phyloP scores from a whole-genome alignment of 768 basidiomycete genomes.

The Psilocybe cubensis region DNA sequence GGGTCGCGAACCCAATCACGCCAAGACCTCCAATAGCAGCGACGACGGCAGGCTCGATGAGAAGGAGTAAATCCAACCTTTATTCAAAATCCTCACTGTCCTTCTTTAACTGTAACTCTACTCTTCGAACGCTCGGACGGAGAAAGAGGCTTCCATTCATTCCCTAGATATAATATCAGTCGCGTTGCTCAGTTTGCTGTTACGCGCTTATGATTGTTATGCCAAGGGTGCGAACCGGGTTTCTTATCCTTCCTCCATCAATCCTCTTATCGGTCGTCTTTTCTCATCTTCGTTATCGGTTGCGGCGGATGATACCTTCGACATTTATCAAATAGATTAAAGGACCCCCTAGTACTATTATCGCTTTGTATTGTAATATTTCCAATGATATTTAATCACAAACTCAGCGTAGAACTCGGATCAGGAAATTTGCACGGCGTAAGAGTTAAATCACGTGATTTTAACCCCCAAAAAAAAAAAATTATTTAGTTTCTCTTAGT shows the following conservation, averaged over 20 bases:
- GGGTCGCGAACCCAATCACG: conserved; percentile 29
- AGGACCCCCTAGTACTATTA: background rate
- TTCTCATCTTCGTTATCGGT: background rate
- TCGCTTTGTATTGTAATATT: background rate
- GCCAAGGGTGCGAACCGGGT: background rate
- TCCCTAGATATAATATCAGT: background rate
- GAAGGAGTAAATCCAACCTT: background rate
- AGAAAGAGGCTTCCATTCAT: background rate
- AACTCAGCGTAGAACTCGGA: too few species aligned
- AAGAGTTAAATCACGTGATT: too few species aligned
- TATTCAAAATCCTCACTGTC: background rate
- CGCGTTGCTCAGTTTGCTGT: background rate
- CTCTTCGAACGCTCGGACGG: background rate
- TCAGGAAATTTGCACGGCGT: too few species aligned
- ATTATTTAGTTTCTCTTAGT: too few species aligned
- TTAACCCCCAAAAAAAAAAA: too few species aligned
- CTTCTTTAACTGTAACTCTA: background rate
- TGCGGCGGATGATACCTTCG: background rate
- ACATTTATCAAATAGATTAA: background rate
- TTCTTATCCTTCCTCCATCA: background rate
- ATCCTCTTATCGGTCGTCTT: background rate
- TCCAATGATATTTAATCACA: background rate
- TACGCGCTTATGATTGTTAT: background rate
- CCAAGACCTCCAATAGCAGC: background rate
- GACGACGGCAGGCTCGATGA: conserved; percentile 1